These are phyloP conservation scores for Berberis vulgaris DNA, from an alignment of 164 flowering plant species.

Conservation along the genomic window DNA sequence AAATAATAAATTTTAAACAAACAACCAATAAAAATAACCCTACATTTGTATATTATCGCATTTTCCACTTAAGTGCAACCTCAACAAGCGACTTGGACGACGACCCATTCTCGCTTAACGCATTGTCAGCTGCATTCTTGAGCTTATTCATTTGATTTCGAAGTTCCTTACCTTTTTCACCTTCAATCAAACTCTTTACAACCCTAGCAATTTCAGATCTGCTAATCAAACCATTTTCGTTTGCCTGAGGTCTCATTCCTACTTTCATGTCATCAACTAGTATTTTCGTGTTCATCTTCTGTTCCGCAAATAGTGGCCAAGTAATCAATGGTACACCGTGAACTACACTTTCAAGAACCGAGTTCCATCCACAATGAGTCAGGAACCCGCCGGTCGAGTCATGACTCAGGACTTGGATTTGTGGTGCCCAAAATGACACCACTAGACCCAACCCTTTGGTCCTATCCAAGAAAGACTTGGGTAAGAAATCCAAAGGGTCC, in stretches of 20 bases:
- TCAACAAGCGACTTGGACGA: constrained; percentile 21
- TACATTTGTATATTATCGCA: background rate
- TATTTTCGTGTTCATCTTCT: constrained; percentile 30
- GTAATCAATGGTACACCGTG: constrained; percentile 33
- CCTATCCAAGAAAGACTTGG: constrained; percentile 23
- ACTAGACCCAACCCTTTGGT: constrained; percentile 24
- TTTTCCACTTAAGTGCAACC: constrained; percentile 12
- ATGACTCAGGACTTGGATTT: constrained; percentile 25
- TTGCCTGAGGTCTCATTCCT: constrained; percentile 28
- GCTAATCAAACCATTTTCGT: constrained; percentile 28
- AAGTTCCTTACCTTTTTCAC: constrained; percentile 24
- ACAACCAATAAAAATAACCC: no score
- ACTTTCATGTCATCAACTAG: constrained; percentile 33
- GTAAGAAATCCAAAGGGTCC: constrained; percentile 19
- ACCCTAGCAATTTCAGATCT: constrained; percentile 37
- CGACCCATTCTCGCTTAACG: constrained; percentile 20
- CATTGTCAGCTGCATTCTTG: constrained; percentile 18
- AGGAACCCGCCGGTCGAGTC: constrained; percentile 31
- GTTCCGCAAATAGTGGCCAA: constrained; percentile 44
- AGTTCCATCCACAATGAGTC: constrained; percentile 43
- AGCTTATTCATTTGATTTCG: constrained; percentile 22
- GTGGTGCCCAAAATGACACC: constrained; percentile 38
- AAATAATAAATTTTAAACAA: background rate
- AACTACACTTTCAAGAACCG: constrained; percentile 29
- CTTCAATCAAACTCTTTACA: constrained; percentile 34